These are phyloP conservation scores for Colletotrichum tabaci DNA, from an alignment of 2,329 filamentous ascomycete genomes.

Conservation along the genomic window DNA sequence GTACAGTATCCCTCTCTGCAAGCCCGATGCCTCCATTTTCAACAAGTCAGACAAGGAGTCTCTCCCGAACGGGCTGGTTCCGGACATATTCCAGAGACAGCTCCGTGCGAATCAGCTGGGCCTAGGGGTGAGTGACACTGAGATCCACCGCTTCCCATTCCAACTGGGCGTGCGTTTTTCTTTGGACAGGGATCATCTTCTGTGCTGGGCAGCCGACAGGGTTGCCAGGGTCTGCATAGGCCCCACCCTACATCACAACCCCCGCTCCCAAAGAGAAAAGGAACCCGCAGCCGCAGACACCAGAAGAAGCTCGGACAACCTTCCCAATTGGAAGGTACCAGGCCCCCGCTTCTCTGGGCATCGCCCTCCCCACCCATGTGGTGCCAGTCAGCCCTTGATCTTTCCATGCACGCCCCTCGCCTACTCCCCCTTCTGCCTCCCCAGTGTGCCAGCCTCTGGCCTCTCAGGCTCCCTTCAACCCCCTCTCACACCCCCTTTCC, in stretches of 20 bases:
- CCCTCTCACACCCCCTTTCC: not conserved
- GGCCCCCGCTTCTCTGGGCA: conserved; percentile 30
- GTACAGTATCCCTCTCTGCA: not conserved
- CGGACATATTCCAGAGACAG: conserved; percentile 37
- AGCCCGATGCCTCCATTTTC: not conserved
- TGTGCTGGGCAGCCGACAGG: not conserved
- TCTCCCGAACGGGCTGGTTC: conserved; percentile 19
- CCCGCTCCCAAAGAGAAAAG: conserved; percentile 15
- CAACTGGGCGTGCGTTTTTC: conserved; percentile 9
- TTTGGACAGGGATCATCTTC: conserved; percentile 8
- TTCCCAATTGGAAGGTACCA: conserved; percentile 42
- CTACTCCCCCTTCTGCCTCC: not conserved
- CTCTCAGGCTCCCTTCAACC: not conserved
- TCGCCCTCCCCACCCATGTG: conserved; percentile 14
- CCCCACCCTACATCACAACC: not conserved
- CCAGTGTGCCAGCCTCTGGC: conserved; percentile 5
- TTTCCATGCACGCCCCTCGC: conserved; percentile 4
- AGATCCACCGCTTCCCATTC: conserved; percentile 6
- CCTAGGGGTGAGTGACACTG: not conserved
- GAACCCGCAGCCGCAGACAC: conserved; percentile 24
- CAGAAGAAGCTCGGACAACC: conserved; percentile 42
- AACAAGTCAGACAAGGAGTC: conserved; percentile 10
- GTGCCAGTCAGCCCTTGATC: conserved; percentile 16
- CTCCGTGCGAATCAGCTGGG: conserved; percentile 36
- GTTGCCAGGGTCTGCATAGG: not conserved